Evolutionary conservation across 257 asterid species (phyloP).

Genomic region (Buddleja alternifolia): DNA sequence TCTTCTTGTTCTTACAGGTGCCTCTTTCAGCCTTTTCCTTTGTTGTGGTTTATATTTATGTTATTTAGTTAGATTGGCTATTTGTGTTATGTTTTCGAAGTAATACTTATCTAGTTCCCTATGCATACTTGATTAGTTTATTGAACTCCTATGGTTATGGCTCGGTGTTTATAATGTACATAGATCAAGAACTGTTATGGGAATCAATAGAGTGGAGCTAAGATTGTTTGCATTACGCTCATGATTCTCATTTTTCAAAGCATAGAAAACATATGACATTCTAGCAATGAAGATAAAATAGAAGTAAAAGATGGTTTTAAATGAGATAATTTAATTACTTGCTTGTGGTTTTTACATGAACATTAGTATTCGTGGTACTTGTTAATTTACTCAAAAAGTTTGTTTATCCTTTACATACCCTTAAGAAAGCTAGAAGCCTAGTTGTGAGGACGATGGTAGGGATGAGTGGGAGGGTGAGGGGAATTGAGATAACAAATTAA

Average conservation of each 20-base stretch:
- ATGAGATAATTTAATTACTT: background rate
- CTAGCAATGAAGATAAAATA: background rate
- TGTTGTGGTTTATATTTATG: no score
- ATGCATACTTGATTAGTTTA: conserved; percentile 18
- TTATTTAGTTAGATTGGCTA: background rate
- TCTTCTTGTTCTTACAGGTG: conserved; percentile 95
- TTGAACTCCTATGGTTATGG: background rate
- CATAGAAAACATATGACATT: background rate
- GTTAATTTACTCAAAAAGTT: background rate
- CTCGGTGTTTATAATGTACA: background rate
- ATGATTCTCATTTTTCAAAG: conserved; percentile 16
- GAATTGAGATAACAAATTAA: conserved; percentile 5
- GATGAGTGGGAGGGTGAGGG: background rate
- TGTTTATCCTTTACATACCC: background rate
- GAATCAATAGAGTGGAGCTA: background rate
- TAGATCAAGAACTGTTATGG: background rate
- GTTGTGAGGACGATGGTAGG: background rate
- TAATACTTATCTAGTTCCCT: background rate
- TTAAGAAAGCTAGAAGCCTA: background rate
- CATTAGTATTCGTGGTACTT: background rate
- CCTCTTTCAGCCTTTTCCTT: background rate
- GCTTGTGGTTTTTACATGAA: background rate
- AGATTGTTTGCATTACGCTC: conserved; percentile 3
- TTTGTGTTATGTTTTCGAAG: background rate
- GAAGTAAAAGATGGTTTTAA: background rate